Base-by-base conservation (phyloP, 352 stramenopile genomes). In the Globisporangium sylvaticum region DNA sequence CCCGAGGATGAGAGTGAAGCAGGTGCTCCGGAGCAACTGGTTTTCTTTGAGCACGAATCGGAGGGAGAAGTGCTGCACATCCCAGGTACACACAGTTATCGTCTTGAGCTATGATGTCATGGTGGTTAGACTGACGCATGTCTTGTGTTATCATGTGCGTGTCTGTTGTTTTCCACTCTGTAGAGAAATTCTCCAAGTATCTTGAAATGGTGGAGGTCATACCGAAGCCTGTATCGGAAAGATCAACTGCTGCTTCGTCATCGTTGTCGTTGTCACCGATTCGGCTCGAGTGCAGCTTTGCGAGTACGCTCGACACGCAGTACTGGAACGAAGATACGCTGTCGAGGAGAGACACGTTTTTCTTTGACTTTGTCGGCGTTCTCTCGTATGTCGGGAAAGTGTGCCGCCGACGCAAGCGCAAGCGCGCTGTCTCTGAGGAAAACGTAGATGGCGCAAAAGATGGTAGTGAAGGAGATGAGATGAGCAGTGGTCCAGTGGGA, bases 311-410 rank as follows among this genome's bases (percentile, higher is more conserved):
- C 22, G 68, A 81, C 20, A 72, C 70, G 4, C 66, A 74, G 6
- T 67, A 77, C 18, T 81, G 68, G 68, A 57, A 57, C 18, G 55
- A 68, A 7, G 70, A 58, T 0, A 58, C 52, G 2, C 59, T 67
- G 8, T 52, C 71, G 1, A 62, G 67, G 2, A n/a, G 60, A 0
- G 62, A 75, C 2, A 55, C 32, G 0, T 75, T 79, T 46, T 83
- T 79, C 56, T 92, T 92, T 27, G 84, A 92, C 58, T 85, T 89
- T 42, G 79, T 90, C 15, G 84, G 84, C 1, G 76, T 92, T 0
- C 57, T 90, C 12, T 83, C 80, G 2, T 80, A 75, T 65, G 80
- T 88, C 12, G 76, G 79, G 1, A 75, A 73, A 24, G 73, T 87
- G 25, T 80, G 71, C 37, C 73, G 76, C 18, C 42, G 56, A 0